Base-by-base conservation (phyloP, 106 monocot species). In the Allium sativum region DNA sequence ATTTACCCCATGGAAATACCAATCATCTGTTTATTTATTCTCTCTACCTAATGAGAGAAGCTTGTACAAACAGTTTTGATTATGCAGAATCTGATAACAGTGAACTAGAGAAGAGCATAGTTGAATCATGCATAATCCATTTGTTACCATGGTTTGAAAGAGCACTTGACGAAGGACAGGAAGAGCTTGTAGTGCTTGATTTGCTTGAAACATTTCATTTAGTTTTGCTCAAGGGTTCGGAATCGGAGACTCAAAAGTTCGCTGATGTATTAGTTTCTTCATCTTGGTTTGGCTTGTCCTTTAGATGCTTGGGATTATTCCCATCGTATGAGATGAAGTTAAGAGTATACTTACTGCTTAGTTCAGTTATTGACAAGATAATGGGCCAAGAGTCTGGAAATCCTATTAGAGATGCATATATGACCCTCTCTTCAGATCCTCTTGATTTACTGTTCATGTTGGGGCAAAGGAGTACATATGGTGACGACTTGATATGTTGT, bases 161-260 rank as follows among this genome's bases (percentile, higher is more conserved):
- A 14, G 64, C 58, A 68, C n/a, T 77, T 31, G 64, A 74, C 68
- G 82, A 80, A 74, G 87, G 78, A n/a, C 74, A 74, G 56, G 78
- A 91, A 45, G 96, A 98, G 73, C 80, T 85, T 53, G 51, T 61
- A 8, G 46, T 85, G 12, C 44, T 83, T 14, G 82, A 68, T 19
- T 66, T 92, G 21, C 75, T 98, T 66, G 84, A 98, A 78, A 82
- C 76, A 56, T 98, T 98, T 70, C 80, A 92, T 69, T 18, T 74
- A 3, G 72, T 98, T 21, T 77, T 98, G 58, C 80, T 85, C 40
- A 76, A 56, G 42, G 82, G 82, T 61, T 77, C 84, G 61, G 71
- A 75, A 6, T 48, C 56, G 10, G 64, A 74, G 51, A 56, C 82
- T 5, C 58, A 52, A 7, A 73, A 67, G 60, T 85, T 98, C 61